Conservation (phyloP, 108 stramenopile genomes). For the Skeletonema menzelii region DNA sequence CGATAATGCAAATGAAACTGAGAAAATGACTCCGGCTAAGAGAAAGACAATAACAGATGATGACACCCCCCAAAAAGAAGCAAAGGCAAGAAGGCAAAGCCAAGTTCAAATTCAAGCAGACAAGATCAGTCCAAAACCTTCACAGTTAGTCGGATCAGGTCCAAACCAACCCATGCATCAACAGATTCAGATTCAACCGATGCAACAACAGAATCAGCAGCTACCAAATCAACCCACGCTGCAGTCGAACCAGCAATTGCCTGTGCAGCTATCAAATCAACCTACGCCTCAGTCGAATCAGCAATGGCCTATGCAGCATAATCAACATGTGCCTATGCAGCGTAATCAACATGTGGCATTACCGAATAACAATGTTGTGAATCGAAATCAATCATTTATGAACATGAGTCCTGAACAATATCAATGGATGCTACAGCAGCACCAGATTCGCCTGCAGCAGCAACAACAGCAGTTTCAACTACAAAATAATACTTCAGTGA, state of each 20-base stretch:
- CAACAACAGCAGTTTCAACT: no score
- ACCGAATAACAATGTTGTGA: neutral
- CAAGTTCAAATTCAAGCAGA: neutral
- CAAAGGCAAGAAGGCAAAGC: neutral
- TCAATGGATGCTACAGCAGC: constrained; percentile 1
- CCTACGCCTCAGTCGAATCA: no score
- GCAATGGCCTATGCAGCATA: no score
- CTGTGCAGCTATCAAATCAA: neutral
- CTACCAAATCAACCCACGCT: neutral
- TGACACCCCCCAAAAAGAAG: neutral
- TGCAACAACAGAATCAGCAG: neutral
- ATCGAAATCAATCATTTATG: neutral
- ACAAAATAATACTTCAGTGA: neutral
- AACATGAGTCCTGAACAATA: neutral
- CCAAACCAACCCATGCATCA: neutral
- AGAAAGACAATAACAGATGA: neutral
- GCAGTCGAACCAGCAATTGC: neutral
- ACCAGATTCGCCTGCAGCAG: neutral
- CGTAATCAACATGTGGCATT: neutral
- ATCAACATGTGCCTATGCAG: neutral
- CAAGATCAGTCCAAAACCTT: neutral
- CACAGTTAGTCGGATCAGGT: neutral
- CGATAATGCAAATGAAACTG: neutral
- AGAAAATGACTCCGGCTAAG: constrained; percentile 5
- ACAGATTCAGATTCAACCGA: neutral